Base-by-base conservation (phyloP, 2,329 filamentous ascomycete species). In the Fusarium poae region DNA sequence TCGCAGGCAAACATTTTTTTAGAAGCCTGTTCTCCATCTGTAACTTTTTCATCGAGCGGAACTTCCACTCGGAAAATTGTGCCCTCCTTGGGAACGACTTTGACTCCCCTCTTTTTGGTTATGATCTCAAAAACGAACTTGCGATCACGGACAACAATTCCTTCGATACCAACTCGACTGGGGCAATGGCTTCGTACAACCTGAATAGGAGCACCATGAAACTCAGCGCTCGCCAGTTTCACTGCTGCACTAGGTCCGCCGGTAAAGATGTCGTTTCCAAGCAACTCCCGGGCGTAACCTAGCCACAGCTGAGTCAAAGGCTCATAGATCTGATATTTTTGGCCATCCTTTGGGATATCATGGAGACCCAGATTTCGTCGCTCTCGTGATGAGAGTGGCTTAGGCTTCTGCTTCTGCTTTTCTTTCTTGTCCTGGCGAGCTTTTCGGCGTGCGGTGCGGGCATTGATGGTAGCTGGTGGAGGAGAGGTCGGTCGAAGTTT, bases 81-180 rank as follows among this genome's bases (percentile, higher is more conserved):
- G 39, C 94, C 91, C 77, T 97, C 94, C 77, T 99, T 99, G 5
- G 96, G 95, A 58, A 98, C 84, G 40, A 88, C 83, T 82, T 96
- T 97, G 43, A 96, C 74, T 70, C 85, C 82, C 79, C 94, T 86
- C 71, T 84, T 85, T 74, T 79, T 83, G 4, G 93, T 97, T 39
- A 98, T 86, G 65, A 99, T 81, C 78, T 97, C 92, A 79, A 98
- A 92, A 2, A 91, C 90, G 75, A 92, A 95, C 77, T 91, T 93
- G 52, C 92, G 91, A 81, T 99, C 96, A 77, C 92, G 89, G 40
- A 97, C 89, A 63, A 98, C 92, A 72, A 98, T 95, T 18, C 96
- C 96, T 73, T 84, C 88, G 55, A 95, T 80, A 0, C 96, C 95
- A 1, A 99, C 94, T 18, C 95, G 85, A 55, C 92, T 89, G 18